A percentile compares a stretch with the other conserved stretches of the same genome.
Evolutionary conservation across 495 filamentous ascomycete genomes (phyloP).

Genomic region (Cercophora newfieldiana): DNA sequence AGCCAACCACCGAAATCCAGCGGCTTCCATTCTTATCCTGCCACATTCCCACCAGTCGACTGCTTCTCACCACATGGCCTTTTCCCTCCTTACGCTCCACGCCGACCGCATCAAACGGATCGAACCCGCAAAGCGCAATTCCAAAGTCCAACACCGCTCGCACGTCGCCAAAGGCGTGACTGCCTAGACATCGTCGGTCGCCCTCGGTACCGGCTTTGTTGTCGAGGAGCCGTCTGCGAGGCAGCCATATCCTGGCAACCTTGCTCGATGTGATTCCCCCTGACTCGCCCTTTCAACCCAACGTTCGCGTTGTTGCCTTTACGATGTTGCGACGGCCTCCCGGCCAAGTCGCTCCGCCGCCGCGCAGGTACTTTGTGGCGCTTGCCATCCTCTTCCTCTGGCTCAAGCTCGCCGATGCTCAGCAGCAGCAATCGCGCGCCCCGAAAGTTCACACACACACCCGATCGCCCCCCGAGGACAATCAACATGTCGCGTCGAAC

Average conservation of each 20-base stretch:
- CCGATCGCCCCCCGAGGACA: slow-evolving; percentile 32
- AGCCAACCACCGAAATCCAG: slow-evolving; percentile 30
- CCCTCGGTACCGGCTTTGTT: not conserved
- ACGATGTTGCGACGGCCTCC: slow-evolving; percentile 59
- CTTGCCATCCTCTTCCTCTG: slow-evolving; percentile 54
- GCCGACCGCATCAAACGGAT: not conserved
- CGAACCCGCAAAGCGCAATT: not conserved
- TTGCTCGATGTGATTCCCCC: slow-evolving; percentile 29
- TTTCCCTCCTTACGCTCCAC: not conserved
- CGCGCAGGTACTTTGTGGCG: slow-evolving; percentile 49
- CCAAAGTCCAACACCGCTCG: not conserved
- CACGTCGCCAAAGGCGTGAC: not conserved
- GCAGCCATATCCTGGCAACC: slow-evolving; percentile 13
- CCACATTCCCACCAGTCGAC: slow-evolving; percentile 10
- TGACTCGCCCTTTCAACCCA: slow-evolving; percentile 20
- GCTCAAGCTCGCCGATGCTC: slow-evolving; percentile 56
- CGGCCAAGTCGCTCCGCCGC: slow-evolving; percentile 49
- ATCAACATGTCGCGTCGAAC: slow-evolving; percentile 31
- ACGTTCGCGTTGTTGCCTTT: slow-evolving; percentile 45
- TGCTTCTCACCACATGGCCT: slow-evolving; percentile 23
- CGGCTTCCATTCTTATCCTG: slow-evolving; percentile 34
- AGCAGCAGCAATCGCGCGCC: slow-evolving; percentile 55
- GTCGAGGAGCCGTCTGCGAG: not conserved
- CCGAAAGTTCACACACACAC: slow-evolving; percentile 13
- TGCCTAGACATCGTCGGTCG: not conserved